Conservation (phyloP, 2,329 filamentous ascomycete species). For the Ophiostoma montium region DNA sequence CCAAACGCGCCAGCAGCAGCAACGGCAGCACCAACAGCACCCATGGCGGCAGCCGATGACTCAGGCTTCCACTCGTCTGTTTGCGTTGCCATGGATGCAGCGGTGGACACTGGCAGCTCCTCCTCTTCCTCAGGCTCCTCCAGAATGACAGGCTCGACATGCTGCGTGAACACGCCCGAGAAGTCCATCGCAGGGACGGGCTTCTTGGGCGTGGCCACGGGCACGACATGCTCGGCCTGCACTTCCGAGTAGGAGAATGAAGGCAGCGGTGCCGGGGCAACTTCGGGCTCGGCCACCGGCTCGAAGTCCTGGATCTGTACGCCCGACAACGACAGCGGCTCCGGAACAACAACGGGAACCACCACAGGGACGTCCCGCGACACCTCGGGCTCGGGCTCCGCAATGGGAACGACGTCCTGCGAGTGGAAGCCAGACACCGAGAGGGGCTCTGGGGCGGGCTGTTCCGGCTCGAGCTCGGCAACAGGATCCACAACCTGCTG, state of each 20-base stretch:
- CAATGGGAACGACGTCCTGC: background rate
- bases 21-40: constrained; percentile 18
- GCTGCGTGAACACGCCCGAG: constrained; percentile 7
- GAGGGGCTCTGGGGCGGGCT: constrained; percentile 14
- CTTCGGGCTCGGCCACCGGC: constrained; percentile 15
- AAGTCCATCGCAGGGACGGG: constrained; percentile 10
- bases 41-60: constrained; percentile 25
- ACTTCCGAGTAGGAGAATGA: constrained; percentile 25
- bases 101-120: background rate
- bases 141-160: constrained; percentile 4
- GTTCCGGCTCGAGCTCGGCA: constrained; percentile 8
- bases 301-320: constrained; percentile 23
- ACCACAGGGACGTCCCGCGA: constrained; percentile 1
- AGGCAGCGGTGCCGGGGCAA: constrained; percentile 6
- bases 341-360: background rate
- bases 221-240: constrained; percentile 19
- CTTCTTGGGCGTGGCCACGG: constrained; percentile 12
- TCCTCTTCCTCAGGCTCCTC: constrained; percentile 5
- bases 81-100: constrained; percentile 6
- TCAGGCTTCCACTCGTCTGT: constrained; percentile 12
- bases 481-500: constrained; percentile 20
- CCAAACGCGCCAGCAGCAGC: constrained; percentile 1
- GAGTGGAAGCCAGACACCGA: constrained; percentile 26
- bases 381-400: background rate
- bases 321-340: constrained; percentile 4